Evolutionary conservation across 805 yeast genomes (phyloP).

Genomic region (Metschnikowia matae): DNA sequence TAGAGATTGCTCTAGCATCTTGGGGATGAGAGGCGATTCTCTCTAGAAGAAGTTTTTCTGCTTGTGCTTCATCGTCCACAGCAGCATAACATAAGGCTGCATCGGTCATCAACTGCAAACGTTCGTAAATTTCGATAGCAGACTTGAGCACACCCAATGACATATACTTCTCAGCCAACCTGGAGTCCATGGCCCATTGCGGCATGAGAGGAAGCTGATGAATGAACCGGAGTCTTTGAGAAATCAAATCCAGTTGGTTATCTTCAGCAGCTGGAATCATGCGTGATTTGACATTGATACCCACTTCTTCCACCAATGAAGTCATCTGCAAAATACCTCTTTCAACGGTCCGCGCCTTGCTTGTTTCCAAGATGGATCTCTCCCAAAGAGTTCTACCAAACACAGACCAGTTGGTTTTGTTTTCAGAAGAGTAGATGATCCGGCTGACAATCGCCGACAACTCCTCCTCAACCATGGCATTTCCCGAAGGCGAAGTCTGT

Average conservation of each 20-base stretch:
- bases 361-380: slow-evolving; percentile 78
- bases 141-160: slow-evolving; percentile 79
- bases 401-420: slow-evolving; percentile 63
- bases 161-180: slow-evolving; percentile 81
- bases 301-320: slow-evolving; percentile 83
- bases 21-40: slow-evolving; percentile 56
- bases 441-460: slow-evolving; percentile 72
- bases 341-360: slow-evolving; percentile 80
- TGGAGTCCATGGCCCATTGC: slow-evolving; percentile 78
- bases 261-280: slow-evolving; percentile 44
- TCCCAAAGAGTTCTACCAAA: slow-evolving; percentile 86
- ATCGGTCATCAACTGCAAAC: slow-evolving; percentile 72
- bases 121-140: slow-evolving; percentile 83
- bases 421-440: slow-evolving; percentile 49
- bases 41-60: slow-evolving; percentile 52
- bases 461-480: slow-evolving; percentile 75
- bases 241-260: slow-evolving; percentile 31
- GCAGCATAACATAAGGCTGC: slow-evolving; percentile 90
- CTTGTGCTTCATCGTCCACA: slow-evolving; percentile 67
- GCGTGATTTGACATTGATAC: slow-evolving; percentile 57
- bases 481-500: slow-evolving; percentile 68
- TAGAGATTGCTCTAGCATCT: slow-evolving; percentile 79
- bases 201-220: slow-evolving; percentile 77
- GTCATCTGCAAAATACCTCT: slow-evolving; percentile 93
- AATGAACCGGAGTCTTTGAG: slow-evolving; percentile 60